Percentiles rank a stretch among this genome's conserved stretches.
Evolutionary conservation across 805 yeast species (phyloP).

Genomic region (Pichia kluyveri): DNA sequence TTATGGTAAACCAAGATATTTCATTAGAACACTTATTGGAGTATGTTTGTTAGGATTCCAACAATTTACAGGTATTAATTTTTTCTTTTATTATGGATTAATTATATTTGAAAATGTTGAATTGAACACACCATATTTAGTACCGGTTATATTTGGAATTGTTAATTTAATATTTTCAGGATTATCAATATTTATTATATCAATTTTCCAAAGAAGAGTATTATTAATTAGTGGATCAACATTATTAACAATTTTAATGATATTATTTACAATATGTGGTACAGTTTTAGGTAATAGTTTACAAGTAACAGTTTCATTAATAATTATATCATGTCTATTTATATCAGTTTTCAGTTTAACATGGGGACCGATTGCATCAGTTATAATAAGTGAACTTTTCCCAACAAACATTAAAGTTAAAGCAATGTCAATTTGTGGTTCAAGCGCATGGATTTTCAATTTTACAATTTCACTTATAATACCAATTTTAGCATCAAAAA

Average conservation of each 20-base stretch:
- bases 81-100: constrained; percentile 61
- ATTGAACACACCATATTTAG: constrained; percentile 41
- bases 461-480: constrained; percentile 58
- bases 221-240: constrained; percentile 41
- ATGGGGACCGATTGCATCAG: constrained; percentile 68
- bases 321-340: constrained; percentile 46
- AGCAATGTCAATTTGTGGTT: constrained; percentile 46
- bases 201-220: constrained; percentile 36
- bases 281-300: constrained; percentile 27
- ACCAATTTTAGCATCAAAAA: constrained; percentile 51
- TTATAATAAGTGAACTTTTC: constrained; percentile 56
- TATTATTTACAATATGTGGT: constrained; percentile 50
- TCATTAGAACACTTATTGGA: constrained; percentile 23
- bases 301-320: constrained; percentile 46
- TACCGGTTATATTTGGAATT: constrained; percentile 45
- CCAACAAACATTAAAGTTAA: constrained; percentile 53
- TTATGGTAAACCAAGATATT: constrained; percentile 24
- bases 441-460: constrained; percentile 56
- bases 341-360: constrained; percentile 59
- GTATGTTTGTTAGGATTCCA: constrained; percentile 23
- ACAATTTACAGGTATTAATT: constrained; percentile 59
- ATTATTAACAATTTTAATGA: constrained; percentile 43
- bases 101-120: constrained; percentile 45
- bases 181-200: constrained; percentile 39
- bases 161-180: constrained; percentile 48